A percentile compares a stretch with the other conserved stretches of the same genome.
Evolutionary conservation across 139 green algal species (phyloP).

Genomic region (Chlorokybus atmophyticus): DNA sequence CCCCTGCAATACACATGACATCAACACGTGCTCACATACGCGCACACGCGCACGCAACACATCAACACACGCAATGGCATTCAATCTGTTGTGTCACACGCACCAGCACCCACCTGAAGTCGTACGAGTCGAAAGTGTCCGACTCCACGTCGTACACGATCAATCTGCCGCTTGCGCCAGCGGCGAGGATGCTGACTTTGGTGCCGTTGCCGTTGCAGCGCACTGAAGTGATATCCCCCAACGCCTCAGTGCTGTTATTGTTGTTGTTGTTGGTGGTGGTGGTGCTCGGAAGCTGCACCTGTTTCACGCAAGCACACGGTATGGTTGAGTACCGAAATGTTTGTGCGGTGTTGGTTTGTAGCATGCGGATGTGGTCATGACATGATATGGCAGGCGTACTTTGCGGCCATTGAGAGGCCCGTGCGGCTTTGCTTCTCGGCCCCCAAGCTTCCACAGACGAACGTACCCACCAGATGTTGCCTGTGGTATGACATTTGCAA

Average conservation of each 20-base stretch:
- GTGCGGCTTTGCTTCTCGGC: conserved; percentile 46
- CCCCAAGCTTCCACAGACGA: conserved; percentile 40
- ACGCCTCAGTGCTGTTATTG: background rate
- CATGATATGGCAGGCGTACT: background rate
- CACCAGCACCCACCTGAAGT: conserved; percentile 12
- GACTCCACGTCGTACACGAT: conserved; percentile 33
- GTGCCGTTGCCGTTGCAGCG: conserved; percentile 43
- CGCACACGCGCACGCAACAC: background rate
- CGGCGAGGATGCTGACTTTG: conserved; percentile 24
- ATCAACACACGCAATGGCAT: background rate
- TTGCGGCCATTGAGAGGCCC: conserved; percentile 27
- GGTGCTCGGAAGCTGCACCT: too few relatives aligned
- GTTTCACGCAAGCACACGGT: too few relatives aligned
- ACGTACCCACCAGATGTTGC: conserved; percentile 26
- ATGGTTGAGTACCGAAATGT: too few relatives aligned
- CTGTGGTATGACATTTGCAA: too few relatives aligned
- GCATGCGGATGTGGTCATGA: background rate
- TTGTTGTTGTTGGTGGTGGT: background rate
- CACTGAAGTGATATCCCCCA: conserved; percentile 24
- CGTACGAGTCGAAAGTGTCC: conserved; percentile 21
- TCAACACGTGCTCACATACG: background rate
- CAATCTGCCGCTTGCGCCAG: background rate
- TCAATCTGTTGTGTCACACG: background rate
- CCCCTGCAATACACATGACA: background rate
- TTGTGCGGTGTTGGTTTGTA: too few relatives aligned